A percentile compares a stretch with the other conserved stretches of the same genome.
Conservation (phyloP, 257 asterid species). For the Solanum bulbocastanum region DNA sequence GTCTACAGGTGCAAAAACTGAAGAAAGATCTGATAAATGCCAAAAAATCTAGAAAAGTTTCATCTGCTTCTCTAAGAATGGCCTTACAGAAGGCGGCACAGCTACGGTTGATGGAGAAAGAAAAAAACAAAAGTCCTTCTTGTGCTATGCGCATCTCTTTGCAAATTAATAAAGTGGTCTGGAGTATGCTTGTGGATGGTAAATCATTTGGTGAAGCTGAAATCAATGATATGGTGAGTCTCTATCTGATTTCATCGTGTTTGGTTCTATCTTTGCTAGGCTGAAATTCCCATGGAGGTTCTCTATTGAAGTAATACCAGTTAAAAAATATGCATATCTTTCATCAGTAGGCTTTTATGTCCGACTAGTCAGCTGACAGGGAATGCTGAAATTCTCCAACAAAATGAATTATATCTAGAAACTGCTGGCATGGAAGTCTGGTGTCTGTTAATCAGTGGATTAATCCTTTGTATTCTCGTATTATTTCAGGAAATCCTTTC, state of each 20-base stretch:
- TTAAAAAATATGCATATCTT: neutral
- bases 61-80: conserved; percentile 76
- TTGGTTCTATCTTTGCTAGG: neutral
- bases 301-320: neutral
- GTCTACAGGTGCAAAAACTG: conserved; percentile 63
- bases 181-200: conserved; percentile 98
- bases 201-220: conserved; percentile 99
- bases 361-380: neutral
- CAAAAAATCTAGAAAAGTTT: conserved; percentile 71
- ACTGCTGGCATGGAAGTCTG: neutral
- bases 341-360: neutral
- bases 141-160: conserved; percentile 95
- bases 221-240: conserved; percentile 91
- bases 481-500: neutral
- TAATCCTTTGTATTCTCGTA: neutral
- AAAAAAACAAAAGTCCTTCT: conserved; percentile 95
- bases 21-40: conserved; percentile 78
- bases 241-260: neutral
- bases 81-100: conserved; percentile 99
- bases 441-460: neutral
- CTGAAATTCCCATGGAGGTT: neutral
- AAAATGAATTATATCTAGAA: neutral
- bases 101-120: conserved; percentile 82
- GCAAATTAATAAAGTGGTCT: conserved; percentile 84
- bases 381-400: neutral